Evolutionary conservation across 176 grass and related monocot species (phyloP).

Genomic region (Avena sativa): DNA sequence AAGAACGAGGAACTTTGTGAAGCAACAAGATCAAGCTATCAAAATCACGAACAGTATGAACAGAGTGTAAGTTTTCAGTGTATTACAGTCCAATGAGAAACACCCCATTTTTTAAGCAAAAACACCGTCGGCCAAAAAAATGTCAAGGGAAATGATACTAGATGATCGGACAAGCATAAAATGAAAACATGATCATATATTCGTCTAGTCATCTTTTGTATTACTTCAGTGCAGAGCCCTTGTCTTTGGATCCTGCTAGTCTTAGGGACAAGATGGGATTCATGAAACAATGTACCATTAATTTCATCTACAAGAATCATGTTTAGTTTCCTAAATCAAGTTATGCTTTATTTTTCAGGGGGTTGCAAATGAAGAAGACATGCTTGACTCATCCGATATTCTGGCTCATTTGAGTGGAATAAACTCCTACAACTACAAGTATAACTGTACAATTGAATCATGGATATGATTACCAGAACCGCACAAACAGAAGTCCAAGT

Average conservation of each 20-base stretch:
- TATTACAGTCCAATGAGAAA: conserved; percentile 23
- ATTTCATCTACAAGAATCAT: neutral
- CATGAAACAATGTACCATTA: neutral
- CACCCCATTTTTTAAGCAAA: neutral
- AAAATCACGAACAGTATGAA: conserved; percentile 63
- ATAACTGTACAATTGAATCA: conserved; percentile 68
- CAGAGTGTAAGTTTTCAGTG: conserved; percentile 67
- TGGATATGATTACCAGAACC: conserved; percentile 66
- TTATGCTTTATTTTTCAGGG: conserved; percentile 48
- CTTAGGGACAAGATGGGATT: neutral
- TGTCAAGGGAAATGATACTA: conserved; percentile 9
- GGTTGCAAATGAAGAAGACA: conserved; percentile 71
- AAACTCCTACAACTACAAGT: conserved; percentile 58
- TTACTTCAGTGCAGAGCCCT: neutral
- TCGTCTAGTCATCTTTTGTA: conserved; percentile 13
- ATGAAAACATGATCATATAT: conserved; percentile 34
- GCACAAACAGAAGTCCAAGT: conserved; percentile 11
- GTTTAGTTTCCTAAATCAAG: neutral
- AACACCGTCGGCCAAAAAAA: conserved; percentile 12
- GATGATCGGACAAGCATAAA: neutral
- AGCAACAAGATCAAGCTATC: conserved; percentile 54
- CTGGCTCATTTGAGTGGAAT: conserved; percentile 65
- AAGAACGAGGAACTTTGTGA: conserved; percentile 88
- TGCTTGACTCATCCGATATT: conserved; percentile 63
- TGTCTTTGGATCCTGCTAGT: too few species aligned